phyloP scores from a whole-genome alignment of 2,329 filamentous ascomycete genomes.

The Elsinoe batatas region DNA sequence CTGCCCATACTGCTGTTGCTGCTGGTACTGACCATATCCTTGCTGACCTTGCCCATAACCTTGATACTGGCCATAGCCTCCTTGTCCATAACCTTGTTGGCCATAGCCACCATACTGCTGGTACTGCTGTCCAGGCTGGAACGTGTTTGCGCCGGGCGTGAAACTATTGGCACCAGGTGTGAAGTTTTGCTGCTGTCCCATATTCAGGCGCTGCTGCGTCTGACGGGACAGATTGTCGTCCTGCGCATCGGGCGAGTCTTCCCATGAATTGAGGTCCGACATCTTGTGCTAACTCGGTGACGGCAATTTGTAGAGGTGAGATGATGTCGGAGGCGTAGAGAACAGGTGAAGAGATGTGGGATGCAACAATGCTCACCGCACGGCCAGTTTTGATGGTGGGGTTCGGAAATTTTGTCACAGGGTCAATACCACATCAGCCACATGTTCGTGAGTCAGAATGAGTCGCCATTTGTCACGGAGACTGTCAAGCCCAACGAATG shows the following conservation, averaged over 20 bases:
- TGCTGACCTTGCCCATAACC: constrained; percentile 34
- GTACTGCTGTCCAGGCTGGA: constrained; percentile 29
- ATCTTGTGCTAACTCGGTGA: constrained; percentile 37
- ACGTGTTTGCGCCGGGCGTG: constrained; percentile 23
- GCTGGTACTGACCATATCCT: constrained; percentile 24
- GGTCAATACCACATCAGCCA: not conserved
- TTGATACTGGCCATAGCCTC: constrained; percentile 34
- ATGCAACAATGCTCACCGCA: not conserved
- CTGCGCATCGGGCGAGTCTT: constrained; percentile 47
- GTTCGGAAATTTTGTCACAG: constrained; percentile 10
- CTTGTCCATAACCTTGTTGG: constrained; percentile 24
- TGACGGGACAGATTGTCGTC: constrained; percentile 30
- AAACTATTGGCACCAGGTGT: constrained; percentile 20
- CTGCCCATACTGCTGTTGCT: constrained; percentile 32
- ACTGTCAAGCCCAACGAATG: not conserved
- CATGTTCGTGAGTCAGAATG: not conserved
- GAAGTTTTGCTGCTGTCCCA: constrained; percentile 13
- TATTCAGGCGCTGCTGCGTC: constrained; percentile 30
- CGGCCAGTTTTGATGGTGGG: constrained; percentile 8
- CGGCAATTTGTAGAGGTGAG: not conserved
- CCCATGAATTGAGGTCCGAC: constrained; percentile 91
- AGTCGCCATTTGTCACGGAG: not conserved
- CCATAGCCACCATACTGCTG: constrained; percentile 26
- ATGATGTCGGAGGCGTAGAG: not conserved
- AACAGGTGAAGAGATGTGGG: not conserved